A percentile compares a stretch with the other conserved stretches of the same genome.
phyloP scores from a whole-genome alignment of 164 flowering plant genomes.

The Sedum album region DNA sequence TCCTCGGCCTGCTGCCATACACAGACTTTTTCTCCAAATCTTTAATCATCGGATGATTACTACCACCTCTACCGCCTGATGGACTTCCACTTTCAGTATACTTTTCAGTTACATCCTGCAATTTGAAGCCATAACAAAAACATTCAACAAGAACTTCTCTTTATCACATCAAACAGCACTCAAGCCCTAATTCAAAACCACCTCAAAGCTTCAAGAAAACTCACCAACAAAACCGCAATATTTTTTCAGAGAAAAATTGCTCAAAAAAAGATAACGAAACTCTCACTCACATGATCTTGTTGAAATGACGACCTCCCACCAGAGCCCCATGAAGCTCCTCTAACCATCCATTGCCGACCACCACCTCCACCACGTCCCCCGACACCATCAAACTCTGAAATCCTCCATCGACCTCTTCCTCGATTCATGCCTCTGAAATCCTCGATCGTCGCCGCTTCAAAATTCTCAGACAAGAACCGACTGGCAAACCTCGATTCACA shows the following conservation, averaged over 20 bases:
- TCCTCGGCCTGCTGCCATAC: background rate
- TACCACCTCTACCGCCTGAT: constrained; percentile 3
- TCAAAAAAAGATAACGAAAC: background rate
- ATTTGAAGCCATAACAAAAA: background rate
- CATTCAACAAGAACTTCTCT: background rate
- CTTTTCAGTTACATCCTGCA: background rate
- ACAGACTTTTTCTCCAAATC: background rate
- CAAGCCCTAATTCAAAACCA: constrained; percentile 1
- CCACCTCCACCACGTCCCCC: background rate
- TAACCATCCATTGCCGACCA: background rate
- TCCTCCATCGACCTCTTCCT: constrained; percentile 9
- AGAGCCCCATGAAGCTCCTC: constrained; percentile 4
- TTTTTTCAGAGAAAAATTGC: background rate
- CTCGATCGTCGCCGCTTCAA: background rate
- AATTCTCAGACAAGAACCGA: background rate
- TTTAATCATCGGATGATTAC: background rate
- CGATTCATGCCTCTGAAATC: background rate
- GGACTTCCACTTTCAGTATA: background rate
- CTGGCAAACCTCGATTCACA: background rate
- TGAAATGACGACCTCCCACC: constrained; percentile 5
- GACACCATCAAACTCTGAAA: background rate
- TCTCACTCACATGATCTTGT: constrained; percentile 1
- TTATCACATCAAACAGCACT: background rate
- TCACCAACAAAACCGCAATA: background rate
- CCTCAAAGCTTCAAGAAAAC: no score